Conservation (phyloP, 2,329 filamentous ascomycete species). For the Xylaria multiplex region DNA sequence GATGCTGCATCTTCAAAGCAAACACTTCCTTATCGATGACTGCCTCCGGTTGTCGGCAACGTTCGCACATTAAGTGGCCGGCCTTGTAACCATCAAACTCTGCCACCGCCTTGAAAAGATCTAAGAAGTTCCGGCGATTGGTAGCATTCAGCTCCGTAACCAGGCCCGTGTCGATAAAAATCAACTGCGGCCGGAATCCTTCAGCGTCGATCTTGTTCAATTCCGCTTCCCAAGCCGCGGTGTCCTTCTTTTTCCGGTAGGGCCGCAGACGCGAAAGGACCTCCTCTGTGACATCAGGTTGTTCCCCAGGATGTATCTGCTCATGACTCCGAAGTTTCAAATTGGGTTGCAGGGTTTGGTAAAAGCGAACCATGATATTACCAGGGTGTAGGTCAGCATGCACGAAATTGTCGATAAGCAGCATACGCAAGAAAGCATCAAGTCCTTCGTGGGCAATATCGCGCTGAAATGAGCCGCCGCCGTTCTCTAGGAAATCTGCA, state of each 20-base stretch:
- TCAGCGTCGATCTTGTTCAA: slow-evolving; percentile 82
- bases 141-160: slow-evolving; percentile 90
- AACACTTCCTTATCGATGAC: slow-evolving; percentile 92
- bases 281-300: slow-evolving; percentile 82
- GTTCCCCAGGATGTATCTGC: slow-evolving; percentile 43
- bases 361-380: slow-evolving; percentile 99
- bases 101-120: slow-evolving; percentile 93
- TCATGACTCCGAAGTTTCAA: slow-evolving; percentile 61
- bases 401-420: slow-evolving; percentile 96
- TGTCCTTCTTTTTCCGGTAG: slow-evolving; percentile 69
- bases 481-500: slow-evolving; percentile 88
- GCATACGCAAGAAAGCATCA: slow-evolving; percentile 95
- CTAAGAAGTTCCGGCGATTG: slow-evolving; percentile 91
- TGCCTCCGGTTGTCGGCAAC: slow-evolving; percentile 89
- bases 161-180: slow-evolving; percentile 96
- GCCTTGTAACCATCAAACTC: slow-evolving; percentile 98
- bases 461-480: slow-evolving; percentile 90
- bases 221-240: slow-evolving; percentile 76
- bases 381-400: slow-evolving; percentile 96
- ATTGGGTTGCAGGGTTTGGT: slow-evolving; percentile 79
- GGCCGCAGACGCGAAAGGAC: slow-evolving; percentile 84
- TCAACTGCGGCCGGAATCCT: slow-evolving; percentile 90
- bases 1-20: slow-evolving; percentile 94
- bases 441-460: slow-evolving; percentile 96
- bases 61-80: slow-evolving; percentile 93